Conservation (phyloP, 106 monocot species). For the Dendrobium chrysotoxum region DNA sequence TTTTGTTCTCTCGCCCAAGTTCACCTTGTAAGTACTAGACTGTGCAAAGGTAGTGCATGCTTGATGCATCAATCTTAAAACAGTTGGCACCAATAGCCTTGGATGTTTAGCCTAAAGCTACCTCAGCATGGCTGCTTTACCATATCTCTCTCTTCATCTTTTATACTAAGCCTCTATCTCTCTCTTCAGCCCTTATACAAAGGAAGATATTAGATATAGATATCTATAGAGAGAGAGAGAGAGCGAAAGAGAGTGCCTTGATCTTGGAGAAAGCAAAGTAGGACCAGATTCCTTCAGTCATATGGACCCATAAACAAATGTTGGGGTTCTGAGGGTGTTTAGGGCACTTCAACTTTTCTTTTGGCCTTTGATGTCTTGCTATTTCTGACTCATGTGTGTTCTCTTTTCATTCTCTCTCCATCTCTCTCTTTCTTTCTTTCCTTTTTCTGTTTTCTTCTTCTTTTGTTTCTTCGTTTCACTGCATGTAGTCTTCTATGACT, state of each 20-base stretch:
- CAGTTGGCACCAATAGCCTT: too few relatives aligned
- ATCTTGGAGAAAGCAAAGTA: slow-evolving; percentile 1
- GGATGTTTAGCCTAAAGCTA: too few relatives aligned
- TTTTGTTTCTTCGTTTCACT: slow-evolving; percentile 1
- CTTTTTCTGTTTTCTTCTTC: slow-evolving; percentile 2
- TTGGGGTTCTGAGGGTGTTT: background rate
- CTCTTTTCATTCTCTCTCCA: slow-evolving; percentile 2
- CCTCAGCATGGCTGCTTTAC: too few relatives aligned
- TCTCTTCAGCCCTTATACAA: too few relatives aligned
- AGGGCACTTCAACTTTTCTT: slow-evolving; percentile 1
- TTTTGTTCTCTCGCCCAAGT: too few relatives aligned
- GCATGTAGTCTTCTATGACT: slow-evolving; percentile 3
- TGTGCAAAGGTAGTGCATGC: too few relatives aligned
- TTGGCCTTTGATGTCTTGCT: slow-evolving; percentile 1
- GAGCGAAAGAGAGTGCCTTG: background rate
- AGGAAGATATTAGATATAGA: background rate
- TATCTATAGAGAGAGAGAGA: background rate
- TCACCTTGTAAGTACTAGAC: too few relatives aligned
- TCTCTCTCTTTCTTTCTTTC: background rate
- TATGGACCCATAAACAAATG: slow-evolving; percentile 4
- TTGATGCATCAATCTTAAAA: too few relatives aligned
- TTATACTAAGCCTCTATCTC: too few relatives aligned
- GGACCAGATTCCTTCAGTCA: background rate
- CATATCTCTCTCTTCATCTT: too few relatives aligned
- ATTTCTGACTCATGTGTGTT: background rate